Evolutionary conservation across 371 early-diverging fungal genomes (phyloP).

Genomic region (Syncephalastrum racemosum): DNA sequence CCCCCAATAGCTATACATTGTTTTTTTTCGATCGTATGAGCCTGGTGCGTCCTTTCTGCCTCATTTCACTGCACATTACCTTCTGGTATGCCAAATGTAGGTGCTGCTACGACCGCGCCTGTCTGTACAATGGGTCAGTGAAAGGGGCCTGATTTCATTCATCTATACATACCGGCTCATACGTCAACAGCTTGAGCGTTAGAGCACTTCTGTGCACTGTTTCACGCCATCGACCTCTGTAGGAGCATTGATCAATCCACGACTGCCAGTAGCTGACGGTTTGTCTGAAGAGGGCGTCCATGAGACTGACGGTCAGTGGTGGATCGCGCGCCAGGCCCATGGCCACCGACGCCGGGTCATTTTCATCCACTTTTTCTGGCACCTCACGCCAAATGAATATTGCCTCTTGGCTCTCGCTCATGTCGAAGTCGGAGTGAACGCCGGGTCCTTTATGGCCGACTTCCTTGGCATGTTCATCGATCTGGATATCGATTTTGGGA

Average conservation of each 20-base stretch:
- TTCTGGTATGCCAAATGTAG: constrained; percentile 84
- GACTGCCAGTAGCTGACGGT: constrained; percentile 70
- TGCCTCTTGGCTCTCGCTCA: constrained; percentile 68
- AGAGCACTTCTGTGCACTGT: constrained; percentile 73
- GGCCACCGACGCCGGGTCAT: constrained; percentile 12
- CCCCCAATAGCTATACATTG: constrained; percentile 64
- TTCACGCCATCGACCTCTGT: constrained; percentile 78
- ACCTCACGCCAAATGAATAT: constrained; percentile 66
- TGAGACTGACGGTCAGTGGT: constrained; percentile 47
- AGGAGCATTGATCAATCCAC: constrained; percentile 67
- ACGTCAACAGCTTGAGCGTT: constrained; percentile 75
- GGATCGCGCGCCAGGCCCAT: constrained; percentile 49
- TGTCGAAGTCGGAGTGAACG: constrained; percentile 51
- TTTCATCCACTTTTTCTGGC: constrained; percentile 22
- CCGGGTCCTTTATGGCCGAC: constrained; percentile 56
- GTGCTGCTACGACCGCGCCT: constrained; percentile 81
- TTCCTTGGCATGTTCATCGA: constrained; percentile 30
- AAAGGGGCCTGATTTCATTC: not conserved
- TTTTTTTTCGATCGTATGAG: too few species aligned
- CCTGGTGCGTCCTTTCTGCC: too few species aligned
- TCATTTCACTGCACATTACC: constrained; percentile 20
- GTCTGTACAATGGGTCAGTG: constrained; percentile 31
- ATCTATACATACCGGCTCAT: constrained; percentile 59
- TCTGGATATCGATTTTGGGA: constrained; percentile 39
- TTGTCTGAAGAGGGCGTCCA: constrained; percentile 58